Base-by-base conservation (phyloP, 2,329 filamentous ascomycete species). In the Diaporthe helianthi region DNA sequence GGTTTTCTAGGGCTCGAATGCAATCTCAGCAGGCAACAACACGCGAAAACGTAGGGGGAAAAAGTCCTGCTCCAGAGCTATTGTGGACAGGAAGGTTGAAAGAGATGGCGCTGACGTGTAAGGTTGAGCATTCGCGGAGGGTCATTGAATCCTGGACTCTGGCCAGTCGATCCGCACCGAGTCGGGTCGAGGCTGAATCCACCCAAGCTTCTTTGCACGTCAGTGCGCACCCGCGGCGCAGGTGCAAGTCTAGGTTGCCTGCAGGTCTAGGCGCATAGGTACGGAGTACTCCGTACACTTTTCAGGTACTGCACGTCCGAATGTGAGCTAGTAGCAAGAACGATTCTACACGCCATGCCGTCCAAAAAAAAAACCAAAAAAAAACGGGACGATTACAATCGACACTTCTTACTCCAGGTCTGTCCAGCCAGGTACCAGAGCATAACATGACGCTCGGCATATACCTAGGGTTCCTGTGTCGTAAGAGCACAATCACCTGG, bases 101-200 rank as follows among this genome's bases (percentile, higher is more conserved):
- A 65, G 29, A 44, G 60, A 44, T 49, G 67, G 67, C 60, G 67
- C 67, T 69, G 67, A 69, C 67, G 67, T 69, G 60, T 65, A 63
- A 63, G 24, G 58, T 63, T 61, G n/a, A 60, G 29, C 29, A 29
- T 63, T 49, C 49, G 26, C n/a, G 36, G 58, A 63, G 29, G 22
- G 41, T n/a, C 47, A 26, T 17, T 47, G 58, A 49, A 49, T 36
- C 44, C 44, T 63, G 44, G 26, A 63, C 44, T 63, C 58, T 63
- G 58, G 44, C 58, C 58, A 63, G 58, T 63, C 44, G 44, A 63
- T 49, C 58, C 58, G 44, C 49, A 17, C 58, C 58, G 41, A 36
- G 58, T 49, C 49, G 58, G 49, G 58, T 54, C 49, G 66, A 64
- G 58, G 58, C 58, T 63, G 58, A 63, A 63, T 63, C 58, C 58